A percentile compares a stretch with the other conserved stretches of the same genome.
Evolutionary conservation across 345 rosid genomes (phyloP).

Genomic region (Populus nigra): DNA sequence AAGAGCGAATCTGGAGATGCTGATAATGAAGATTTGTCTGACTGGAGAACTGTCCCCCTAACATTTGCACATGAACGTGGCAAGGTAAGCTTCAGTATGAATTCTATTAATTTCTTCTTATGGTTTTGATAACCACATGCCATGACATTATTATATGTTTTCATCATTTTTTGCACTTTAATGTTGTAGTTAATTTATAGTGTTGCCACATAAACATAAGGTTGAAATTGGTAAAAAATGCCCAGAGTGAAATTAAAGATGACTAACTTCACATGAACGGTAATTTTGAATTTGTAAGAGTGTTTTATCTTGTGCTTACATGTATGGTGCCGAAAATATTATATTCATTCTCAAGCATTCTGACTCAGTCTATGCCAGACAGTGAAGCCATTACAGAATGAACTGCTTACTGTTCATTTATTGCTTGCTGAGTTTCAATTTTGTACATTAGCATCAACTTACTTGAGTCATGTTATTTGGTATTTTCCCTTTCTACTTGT

Average conservation of each 20-base stretch:
- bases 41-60: slow-evolving; percentile 64
- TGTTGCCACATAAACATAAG: background rate
- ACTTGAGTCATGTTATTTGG: background rate
- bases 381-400: no score
- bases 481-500: background rate
- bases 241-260: background rate
- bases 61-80: slow-evolving; percentile 61
- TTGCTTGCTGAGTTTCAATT: no score
- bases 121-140: background rate
- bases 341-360: background rate
- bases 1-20: slow-evolving; percentile 41
- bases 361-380: background rate
- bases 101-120: background rate
- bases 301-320: no score
- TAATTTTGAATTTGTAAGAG: slow-evolving; percentile 13
- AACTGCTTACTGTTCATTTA: no score
- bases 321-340: background rate
- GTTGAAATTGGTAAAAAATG: background rate
- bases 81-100: slow-evolving; percentile 48
- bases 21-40: slow-evolving; percentile 60
- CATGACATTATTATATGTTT: background rate
- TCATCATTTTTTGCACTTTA: background rate
- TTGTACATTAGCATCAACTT: background rate
- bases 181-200: background rate
- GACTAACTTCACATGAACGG: background rate